Base-by-base conservation (phyloP, 371 early-diverging fungal genomes). In the Mortierella sp. region DNA sequence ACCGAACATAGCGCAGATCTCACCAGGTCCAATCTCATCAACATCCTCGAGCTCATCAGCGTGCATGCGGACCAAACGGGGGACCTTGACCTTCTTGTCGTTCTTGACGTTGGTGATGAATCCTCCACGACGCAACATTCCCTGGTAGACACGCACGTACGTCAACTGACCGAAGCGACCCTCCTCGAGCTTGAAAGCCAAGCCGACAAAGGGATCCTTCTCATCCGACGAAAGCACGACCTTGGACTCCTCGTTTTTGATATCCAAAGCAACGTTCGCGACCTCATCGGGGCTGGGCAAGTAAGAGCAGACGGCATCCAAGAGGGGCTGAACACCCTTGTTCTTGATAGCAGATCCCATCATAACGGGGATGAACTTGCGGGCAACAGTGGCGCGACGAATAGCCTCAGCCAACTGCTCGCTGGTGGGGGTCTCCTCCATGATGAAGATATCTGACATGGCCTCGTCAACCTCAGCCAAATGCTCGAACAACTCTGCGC, bases 31-130 rank as follows among this genome's bases (percentile, higher is more conserved):
- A 41, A 98, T 94, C 83, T 93, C 91, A 78, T 98, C 96, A 0
- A 99, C 98, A 89, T 99, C 99, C 90, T 99, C 99, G 97, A 99
- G 97, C 88, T 98, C 97, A 86, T 98, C 95, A 75, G 98, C 96
- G 90, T 99, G 99, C 99, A 99, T 99, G 83, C 99, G 96, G 54
- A 97, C 99, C 72, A 99, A 91, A 56, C 98, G 93, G 70, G 99
- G 95, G 6, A 99, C 96, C 92, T 98, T 99, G 88, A 98, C 95
- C 89, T 93, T 95, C 90, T 98, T 98, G 72, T 97, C 98, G 49
- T 96, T 97, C 89, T 95, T 94, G 71, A 95, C 93, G 87, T 99
- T 98, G 77, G 93, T 91, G 75, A 98, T 93, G 82, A 93, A 95
- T 72, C 93, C 93, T 63, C 99, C 99, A 89, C 95, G 97, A 81